Percentiles rank a stretch among this genome's conserved stretches.
Evolutionary conservation across 2,329 filamentous ascomycete species (phyloP).

Genomic region (Fusarium sp.): DNA sequence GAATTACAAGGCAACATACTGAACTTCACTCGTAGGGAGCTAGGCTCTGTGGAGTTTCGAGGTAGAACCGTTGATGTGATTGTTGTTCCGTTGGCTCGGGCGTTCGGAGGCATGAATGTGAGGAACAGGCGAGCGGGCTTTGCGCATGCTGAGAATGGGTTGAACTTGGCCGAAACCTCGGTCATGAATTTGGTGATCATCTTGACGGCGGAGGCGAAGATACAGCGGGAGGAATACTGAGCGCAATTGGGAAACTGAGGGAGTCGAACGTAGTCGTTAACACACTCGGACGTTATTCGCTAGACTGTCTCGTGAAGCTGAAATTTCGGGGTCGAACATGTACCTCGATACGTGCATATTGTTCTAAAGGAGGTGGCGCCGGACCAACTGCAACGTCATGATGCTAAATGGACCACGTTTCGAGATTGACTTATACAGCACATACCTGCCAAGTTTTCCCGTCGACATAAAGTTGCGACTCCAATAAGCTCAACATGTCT

Average conservation of each 20-base stretch:
- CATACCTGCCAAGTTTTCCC: not conserved
- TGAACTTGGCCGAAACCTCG: slow-evolving; percentile 87
- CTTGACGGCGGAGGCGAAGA: slow-evolving; percentile 46
- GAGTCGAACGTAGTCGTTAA: slow-evolving; percentile 25
- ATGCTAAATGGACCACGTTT: slow-evolving; percentile 45
- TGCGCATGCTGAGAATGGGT: slow-evolving; percentile 84
- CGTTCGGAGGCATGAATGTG: slow-evolving; percentile 83
- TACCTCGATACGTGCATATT: slow-evolving; percentile 45
- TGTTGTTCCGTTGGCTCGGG: slow-evolving; percentile 78
- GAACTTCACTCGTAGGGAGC: slow-evolving; percentile 83
- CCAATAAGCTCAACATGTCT: slow-evolving; percentile 58
- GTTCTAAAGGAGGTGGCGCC: slow-evolving; percentile 32
- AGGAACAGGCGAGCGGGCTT: slow-evolving; percentile 91
- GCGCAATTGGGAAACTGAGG: not conserved
- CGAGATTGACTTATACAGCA: slow-evolving; percentile 24
- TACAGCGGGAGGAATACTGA: slow-evolving; percentile 11
- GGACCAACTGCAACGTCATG: slow-evolving; percentile 44
- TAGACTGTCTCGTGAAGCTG: slow-evolving; percentile 26
- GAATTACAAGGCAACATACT: slow-evolving; percentile 66
- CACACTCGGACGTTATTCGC: slow-evolving; percentile 5
- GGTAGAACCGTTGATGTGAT: slow-evolving; percentile 83
- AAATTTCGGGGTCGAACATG: slow-evolving; percentile 42
- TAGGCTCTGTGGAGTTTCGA: slow-evolving; percentile 74
- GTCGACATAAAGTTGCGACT: not conserved
- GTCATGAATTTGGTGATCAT: slow-evolving; percentile 93